Percentiles rank a stretch among this genome's conserved stretches.
Conservation (phyloP, 192 early-diverging fungal species). For the Coemansia asiatica region DNA sequence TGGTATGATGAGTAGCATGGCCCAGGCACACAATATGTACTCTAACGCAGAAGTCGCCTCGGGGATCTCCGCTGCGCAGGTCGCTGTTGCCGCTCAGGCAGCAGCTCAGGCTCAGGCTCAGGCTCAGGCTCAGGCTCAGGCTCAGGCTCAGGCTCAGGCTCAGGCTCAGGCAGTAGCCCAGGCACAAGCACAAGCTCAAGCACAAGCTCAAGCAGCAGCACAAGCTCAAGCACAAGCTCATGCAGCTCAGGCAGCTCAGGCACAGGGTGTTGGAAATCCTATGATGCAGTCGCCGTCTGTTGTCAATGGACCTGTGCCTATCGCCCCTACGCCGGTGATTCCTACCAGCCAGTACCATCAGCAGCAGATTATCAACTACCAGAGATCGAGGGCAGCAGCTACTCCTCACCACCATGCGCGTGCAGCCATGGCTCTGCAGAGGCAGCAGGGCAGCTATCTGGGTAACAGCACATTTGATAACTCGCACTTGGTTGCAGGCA, state of each 20-base stretch:
- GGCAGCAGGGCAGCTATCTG: constrained; percentile 56
- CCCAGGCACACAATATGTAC: constrained; percentile 38
- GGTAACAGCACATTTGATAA: constrained; percentile 24
- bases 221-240: constrained; percentile 15
- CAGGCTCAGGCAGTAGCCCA: constrained; percentile 9
- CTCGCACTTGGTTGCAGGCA: constrained; percentile 40
- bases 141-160: constrained; percentile 23
- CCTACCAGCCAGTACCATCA: constrained; percentile 66
- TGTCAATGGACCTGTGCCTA: constrained; percentile 43
- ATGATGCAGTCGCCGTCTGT: constrained; percentile 54
- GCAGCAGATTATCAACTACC: constrained; percentile 71
- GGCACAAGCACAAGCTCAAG: constrained; percentile 23
- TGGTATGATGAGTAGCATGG: constrained; percentile 47
- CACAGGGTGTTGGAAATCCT: constrained; percentile 39
- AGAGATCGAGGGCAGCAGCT: constrained; percentile 71
- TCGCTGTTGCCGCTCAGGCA: constrained; percentile 13
- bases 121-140: constrained; percentile 10
- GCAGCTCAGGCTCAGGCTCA: constrained; percentile 12
- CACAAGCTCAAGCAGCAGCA: constrained; percentile 11
- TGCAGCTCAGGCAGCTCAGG: constrained; percentile 19
- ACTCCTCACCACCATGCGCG: constrained; percentile 90
- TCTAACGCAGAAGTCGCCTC: constrained; percentile 29
- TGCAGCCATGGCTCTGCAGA: constrained; percentile 77
- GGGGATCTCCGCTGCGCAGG: constrained; percentile 42
- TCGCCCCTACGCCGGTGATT: constrained; percentile 56